phyloP scores from a whole-genome alignment of 2,329 filamentous ascomycete species.

The Diaporthe batatas region DNA sequence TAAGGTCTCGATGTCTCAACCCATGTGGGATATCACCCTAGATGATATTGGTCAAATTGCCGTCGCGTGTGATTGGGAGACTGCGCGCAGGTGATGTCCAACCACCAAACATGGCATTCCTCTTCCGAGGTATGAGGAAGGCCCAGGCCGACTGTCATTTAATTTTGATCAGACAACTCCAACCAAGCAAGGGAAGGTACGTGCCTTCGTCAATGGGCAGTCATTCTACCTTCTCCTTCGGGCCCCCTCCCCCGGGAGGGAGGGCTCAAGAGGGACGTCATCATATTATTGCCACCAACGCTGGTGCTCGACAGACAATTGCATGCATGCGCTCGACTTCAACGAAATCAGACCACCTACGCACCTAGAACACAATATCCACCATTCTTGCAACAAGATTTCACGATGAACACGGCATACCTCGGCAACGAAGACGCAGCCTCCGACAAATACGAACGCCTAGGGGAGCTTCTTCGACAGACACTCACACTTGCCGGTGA shows the following conservation, averaged over 20 bases:
- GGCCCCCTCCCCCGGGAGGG: no score
- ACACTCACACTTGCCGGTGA: conserved; percentile 35
- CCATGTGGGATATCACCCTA: conserved; percentile 54
- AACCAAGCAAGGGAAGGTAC: background rate
- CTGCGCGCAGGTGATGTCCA: conserved; percentile 1
- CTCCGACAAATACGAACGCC: conserved; percentile 12
- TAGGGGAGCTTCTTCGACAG: conserved; percentile 35
- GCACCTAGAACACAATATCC: background rate
- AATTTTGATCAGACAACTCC: background rate
- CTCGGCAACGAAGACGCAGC: background rate
- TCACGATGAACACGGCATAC: background rate
- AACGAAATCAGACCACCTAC: background rate
- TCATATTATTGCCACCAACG: background rate
- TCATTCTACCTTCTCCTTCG: background rate
- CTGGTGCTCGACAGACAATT: background rate
- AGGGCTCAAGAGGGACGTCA: no score
- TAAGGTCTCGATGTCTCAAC: conserved; percentile 51
- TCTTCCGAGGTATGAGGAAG: background rate
- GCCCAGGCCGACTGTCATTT: background rate
- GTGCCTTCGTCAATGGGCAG: background rate
- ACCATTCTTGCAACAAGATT: background rate
- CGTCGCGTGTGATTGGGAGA: conserved; percentile 55
- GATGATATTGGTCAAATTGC: conserved; percentile 50
- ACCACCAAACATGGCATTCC: background rate
- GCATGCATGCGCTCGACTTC: background rate